Base-by-base conservation (phyloP, 2,329 filamentous ascomycete genomes). In the Chrysoporthe cubensis region DNA sequence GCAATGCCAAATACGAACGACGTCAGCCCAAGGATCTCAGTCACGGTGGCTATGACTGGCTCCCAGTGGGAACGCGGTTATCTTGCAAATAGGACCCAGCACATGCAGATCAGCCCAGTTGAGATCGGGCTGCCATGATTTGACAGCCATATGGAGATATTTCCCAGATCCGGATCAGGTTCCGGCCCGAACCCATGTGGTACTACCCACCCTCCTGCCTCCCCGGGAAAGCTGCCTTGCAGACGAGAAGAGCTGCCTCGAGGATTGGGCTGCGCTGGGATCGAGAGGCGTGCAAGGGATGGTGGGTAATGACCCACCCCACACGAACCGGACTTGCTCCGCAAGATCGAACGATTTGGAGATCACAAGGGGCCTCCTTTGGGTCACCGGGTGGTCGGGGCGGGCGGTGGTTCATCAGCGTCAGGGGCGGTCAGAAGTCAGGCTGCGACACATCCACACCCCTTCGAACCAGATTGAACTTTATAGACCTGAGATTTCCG, bases 271-370 rank as follows among this genome's bases (percentile, higher is more conserved):
- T 62, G 34, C 26, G 43, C 4, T 18, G 9, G 18, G 63, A 40
- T 58, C n/a, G 37, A 46, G 40, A 42, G 48, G 18, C 34, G 63
- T n/a, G 54, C 63, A 59, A 65, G 43, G 26, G 32, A 50, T 34
- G 14, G 61, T 63, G 46, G 56, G 54, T 48, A n/a, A 40, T 42
- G 63, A 32, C 14, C 62, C 44, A 62, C 60, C 42, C 64, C 65
- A 69, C 62, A 52, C 32, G 58, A 52, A 64, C 62, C 65, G 58
- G 54, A 65, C 57, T 69, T 44, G 58, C 62, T 67, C 68, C 65
- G 60, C 68, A 65, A 67, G 68, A 67, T 69, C 68, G 68, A 69
- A 69, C 63, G 68, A 69, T 67, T 69, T 58, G 54, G 26, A 67
- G 68, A 69, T 67, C 65, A 69, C 68, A 65, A 69, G 62, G 57